Conservation (phyloP, 768 basidiomycete genomes). For the Boletus subcaerulescens region DNA sequence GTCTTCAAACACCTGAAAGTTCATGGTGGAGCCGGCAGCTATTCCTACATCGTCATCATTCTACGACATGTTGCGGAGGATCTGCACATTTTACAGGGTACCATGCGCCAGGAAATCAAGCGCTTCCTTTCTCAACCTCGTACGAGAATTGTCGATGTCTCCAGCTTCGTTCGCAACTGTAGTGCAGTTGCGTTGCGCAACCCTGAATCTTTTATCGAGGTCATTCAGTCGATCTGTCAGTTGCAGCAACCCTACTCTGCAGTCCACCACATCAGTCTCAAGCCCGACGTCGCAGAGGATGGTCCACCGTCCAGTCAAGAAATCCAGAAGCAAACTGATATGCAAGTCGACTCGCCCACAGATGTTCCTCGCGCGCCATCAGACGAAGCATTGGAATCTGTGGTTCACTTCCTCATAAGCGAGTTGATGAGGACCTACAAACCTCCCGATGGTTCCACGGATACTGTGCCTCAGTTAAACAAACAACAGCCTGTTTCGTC, state of each 20-base stretch:
- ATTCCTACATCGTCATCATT: conserved; percentile 82
- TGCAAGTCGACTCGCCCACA: conserved; percentile 53
- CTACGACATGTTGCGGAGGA: conserved; percentile 94
- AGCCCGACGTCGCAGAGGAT: conserved; percentile 34
- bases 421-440: conserved; percentile 69
- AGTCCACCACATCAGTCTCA: conserved; percentile 58
- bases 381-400: conserved; percentile 52
- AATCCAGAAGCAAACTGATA: conserved; percentile 38
- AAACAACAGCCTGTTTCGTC: conserved; percentile 10
- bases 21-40: conserved; percentile 59
- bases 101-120: conserved; percentile 83
- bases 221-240: conserved; percentile 66
- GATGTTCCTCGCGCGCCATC: conserved; percentile 24
- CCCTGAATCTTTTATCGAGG: conserved; percentile 69
- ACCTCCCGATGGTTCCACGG: conserved; percentile 35
- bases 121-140: conserved; percentile 76
- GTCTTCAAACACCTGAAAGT: conserved; percentile 68
- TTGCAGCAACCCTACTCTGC: conserved; percentile 63
- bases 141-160: conserved; percentile 63
- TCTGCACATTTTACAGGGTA: conserved; percentile 50
- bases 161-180: conserved; percentile 71
- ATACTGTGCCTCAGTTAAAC: conserved; percentile 9
- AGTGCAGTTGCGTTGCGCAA: conserved; percentile 81
- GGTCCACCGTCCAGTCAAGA: conserved; percentile 7
- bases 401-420: conserved; percentile 66